A percentile compares a stretch with the other conserved stretches of the same genome.
phyloP scores from a whole-genome alignment of 495 filamentous ascomycete genomes.

The Neurospora cerealis region DNA sequence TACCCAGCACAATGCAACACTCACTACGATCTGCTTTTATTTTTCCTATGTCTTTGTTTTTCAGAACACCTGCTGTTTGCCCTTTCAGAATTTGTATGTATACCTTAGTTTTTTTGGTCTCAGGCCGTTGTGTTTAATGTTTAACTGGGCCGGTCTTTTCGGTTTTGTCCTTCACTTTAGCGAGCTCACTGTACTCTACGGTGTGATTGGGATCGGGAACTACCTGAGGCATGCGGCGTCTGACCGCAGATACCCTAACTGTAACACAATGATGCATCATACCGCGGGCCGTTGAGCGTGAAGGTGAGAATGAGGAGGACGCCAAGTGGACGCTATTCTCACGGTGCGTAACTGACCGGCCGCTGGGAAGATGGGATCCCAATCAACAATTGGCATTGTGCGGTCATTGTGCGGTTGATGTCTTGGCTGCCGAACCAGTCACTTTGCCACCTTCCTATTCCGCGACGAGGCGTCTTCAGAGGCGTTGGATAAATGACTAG shows the following conservation, averaged over 20 bases:
- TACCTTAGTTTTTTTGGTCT: not conserved
- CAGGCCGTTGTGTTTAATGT: not conserved
- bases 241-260: not conserved
- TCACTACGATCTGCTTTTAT: not conserved
- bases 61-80: not conserved
- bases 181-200: not conserved
- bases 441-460: not conserved
- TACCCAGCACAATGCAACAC: not conserved
- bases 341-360: not conserved
- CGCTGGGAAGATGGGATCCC: not conserved
- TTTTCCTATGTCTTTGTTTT: not conserved
- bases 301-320: not conserved
- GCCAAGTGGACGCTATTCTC: not conserved
- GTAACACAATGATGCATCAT: not conserved
- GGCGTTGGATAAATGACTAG: not conserved
- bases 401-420: not conserved
- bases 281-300: not conserved
- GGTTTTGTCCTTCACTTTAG: not conserved
- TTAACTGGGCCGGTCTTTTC: not conserved
- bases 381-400: not conserved
- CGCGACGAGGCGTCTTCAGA: not conserved
- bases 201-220: not conserved
- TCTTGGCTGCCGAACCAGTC: not conserved
- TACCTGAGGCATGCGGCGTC: not conserved
- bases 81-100: not conserved